A percentile compares a stretch with the other conserved stretches of the same genome.
These are phyloP conservation scores for Pseudocercospora musae DNA, from an alignment of 2,329 filamentous ascomycete species.

Conservation along the genomic window DNA sequence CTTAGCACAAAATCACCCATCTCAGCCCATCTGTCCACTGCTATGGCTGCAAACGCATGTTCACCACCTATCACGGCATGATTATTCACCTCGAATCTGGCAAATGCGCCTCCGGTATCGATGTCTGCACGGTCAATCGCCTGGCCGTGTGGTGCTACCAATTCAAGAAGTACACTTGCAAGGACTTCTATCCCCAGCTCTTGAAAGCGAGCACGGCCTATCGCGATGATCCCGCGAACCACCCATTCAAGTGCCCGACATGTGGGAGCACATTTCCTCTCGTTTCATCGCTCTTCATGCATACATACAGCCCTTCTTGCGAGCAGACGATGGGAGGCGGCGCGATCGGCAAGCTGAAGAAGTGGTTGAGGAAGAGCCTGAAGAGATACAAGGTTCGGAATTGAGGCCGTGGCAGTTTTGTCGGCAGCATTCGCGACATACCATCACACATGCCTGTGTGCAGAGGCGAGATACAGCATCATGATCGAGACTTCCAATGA, in stretches of 20 bases:
- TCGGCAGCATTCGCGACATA: not conserved
- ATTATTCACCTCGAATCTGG: constrained; percentile 16
- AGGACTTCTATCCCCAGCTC: constrained; percentile 4
- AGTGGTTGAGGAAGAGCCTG: not conserved
- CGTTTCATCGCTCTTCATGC: not conserved
- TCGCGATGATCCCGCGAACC: not conserved
- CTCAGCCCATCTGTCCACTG: not conserved
- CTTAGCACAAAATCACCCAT: not conserved
- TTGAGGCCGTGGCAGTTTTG: not conserved
- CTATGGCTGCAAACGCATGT: constrained; percentile 8
- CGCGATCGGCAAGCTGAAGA: not conserved
- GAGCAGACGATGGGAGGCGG: not conserved
- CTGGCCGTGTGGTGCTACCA: constrained; percentile 15
- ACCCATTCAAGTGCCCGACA: constrained; percentile 11
- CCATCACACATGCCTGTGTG: not conserved
- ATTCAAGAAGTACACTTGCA: constrained; percentile 15
- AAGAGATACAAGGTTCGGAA: not conserved
- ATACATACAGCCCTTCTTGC: not conserved
- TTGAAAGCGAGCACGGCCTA: not conserved
- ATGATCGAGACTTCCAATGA: not conserved
- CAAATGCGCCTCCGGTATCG: constrained; percentile 8
- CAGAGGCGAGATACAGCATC: not conserved
- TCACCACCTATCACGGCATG: constrained; percentile 17
- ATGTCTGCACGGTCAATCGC: constrained; percentile 7
- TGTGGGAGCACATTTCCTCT: not conserved